phyloP scores from a whole-genome alignment of 2,329 filamentous ascomycete species.

The Penicillium sclerotiorum region DNA sequence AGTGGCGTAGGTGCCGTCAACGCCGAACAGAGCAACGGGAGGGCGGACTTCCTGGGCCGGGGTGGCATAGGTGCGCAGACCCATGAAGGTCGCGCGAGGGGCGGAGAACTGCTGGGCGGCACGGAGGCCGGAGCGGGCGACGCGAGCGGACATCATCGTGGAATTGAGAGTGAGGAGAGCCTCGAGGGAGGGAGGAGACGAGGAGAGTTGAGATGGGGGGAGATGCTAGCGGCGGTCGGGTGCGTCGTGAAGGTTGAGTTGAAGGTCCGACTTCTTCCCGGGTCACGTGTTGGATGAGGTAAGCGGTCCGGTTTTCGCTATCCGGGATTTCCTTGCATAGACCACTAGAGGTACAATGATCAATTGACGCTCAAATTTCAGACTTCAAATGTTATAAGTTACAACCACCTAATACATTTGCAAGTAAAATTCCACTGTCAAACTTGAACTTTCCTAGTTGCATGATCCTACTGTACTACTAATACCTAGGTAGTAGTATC shows the following conservation, averaged over 20 bases:
- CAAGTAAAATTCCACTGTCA: too few relatives aligned
- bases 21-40: slow-evolving; percentile 87
- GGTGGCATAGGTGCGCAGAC: slow-evolving; percentile 74
- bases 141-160: slow-evolving; percentile 60
- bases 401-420: too few relatives aligned
- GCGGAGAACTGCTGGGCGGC: slow-evolving; percentile 50
- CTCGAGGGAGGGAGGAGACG: slow-evolving; percentile 23
- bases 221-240: slow-evolving; percentile 31
- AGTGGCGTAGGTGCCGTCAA: slow-evolving; percentile 97
- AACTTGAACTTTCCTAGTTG: too few relatives aligned
- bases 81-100: slow-evolving; percentile 44
- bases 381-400: too few relatives aligned
- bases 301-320: slow-evolving; percentile 9
- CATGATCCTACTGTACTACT: too few relatives aligned
- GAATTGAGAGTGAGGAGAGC: slow-evolving; percentile 25
- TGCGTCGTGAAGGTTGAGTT: slow-evolving; percentile 28
- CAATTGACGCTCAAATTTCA: too few relatives aligned
- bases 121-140: slow-evolving; percentile 60
- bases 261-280: slow-evolving; percentile 31
- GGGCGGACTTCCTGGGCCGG: slow-evolving; percentile 71
- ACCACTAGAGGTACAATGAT: too few relatives aligned
- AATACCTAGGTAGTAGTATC: too few relatives aligned
- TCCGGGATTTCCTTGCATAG: too few relatives aligned
- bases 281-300: slow-evolving; percentile 23
- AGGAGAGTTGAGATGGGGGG: slow-evolving; percentile 25